These are phyloP conservation scores for Amphirosellinia nigrospora DNA, from an alignment of 495 filamentous ascomycete genomes.

Conservation along the genomic window DNA sequence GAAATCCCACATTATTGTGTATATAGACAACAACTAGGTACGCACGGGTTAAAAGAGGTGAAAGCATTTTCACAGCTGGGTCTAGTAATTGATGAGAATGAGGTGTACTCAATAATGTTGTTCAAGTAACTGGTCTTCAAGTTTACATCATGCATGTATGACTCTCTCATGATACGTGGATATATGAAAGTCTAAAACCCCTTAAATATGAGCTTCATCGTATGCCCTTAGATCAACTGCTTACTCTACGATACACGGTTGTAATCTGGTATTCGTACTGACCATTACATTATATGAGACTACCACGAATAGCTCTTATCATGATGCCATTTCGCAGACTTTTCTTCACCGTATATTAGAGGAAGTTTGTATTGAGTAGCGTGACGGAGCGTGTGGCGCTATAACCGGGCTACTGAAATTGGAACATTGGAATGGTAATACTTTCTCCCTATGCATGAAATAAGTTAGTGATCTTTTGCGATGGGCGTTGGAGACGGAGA, in stretches of 20 bases:
- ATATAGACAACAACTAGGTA: neutral
- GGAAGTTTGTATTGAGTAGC: neutral
- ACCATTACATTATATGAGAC: neutral
- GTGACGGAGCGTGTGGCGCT: neutral
- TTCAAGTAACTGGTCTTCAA: neutral
- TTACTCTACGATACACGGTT: neutral
- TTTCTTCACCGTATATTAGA: neutral
- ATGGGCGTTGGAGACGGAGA: neutral
- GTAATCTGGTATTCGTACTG: neutral
- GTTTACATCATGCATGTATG: neutral
- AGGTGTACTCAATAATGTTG: neutral
- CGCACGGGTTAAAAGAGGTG: neutral
- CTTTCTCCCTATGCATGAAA: neutral
- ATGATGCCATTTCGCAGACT: neutral
- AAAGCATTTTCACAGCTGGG: neutral
- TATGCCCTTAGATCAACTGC: neutral
- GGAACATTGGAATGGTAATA: neutral
- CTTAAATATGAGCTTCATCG: neutral
- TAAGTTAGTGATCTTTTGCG: neutral
- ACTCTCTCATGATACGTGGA: neutral
- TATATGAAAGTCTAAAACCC: neutral
- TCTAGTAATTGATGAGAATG: neutral
- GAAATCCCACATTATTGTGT: neutral
- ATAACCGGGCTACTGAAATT: neutral
- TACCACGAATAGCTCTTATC: neutral